Conservation (phyloP, 805 yeast species). For the Suhomyces sp. region DNA sequence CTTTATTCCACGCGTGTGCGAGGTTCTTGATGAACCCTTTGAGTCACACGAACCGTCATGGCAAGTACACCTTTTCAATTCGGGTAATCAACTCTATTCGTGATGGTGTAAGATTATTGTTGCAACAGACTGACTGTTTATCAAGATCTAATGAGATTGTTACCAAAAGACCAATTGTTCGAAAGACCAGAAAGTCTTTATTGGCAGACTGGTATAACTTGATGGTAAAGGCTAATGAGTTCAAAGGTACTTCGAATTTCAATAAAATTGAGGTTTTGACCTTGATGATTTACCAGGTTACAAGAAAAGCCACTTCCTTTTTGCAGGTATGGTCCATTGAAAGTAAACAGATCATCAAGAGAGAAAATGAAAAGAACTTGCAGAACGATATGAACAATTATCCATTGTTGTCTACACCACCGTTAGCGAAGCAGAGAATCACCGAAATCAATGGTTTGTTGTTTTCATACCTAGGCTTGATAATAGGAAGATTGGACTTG, state of each 20-base stretch:
- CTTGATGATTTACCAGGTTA: conserved; percentile 62
- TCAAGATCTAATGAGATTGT: conserved; percentile 73
- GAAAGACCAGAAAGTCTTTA: conserved; percentile 63
- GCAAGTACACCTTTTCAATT: conserved; percentile 52
- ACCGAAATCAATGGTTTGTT: conserved; percentile 61
- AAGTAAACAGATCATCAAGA: conserved; percentile 44
- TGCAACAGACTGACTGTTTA: conserved; percentile 69
- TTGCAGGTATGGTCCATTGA: conserved; percentile 72
- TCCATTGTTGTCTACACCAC: conserved; percentile 51
- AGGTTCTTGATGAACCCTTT: conserved; percentile 64
- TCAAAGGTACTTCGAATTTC: conserved; percentile 58
- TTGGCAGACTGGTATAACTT: conserved; percentile 80
- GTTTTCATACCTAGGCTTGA: conserved; percentile 59
- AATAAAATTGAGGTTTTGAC: conserved; percentile 61
- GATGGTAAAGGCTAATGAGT: conserved; percentile 73
- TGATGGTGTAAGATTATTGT: conserved; percentile 65
- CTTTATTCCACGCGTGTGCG: conserved; percentile 61
- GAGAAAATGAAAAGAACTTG: conserved; percentile 32
- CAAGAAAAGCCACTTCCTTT: conserved; percentile 61
- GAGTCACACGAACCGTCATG: conserved; percentile 40
- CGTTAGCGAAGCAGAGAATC: conserved; percentile 59
- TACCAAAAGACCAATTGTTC: conserved; percentile 55
- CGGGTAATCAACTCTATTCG: conserved; percentile 61
- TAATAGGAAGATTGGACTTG: conserved; percentile 74
- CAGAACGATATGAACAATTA: conserved; percentile 40